A percentile compares a stretch with the other conserved stretches of the same genome.
phyloP scores from a whole-genome alignment of 371 early-diverging fungal species.

The Mortierella sp. region DNA sequence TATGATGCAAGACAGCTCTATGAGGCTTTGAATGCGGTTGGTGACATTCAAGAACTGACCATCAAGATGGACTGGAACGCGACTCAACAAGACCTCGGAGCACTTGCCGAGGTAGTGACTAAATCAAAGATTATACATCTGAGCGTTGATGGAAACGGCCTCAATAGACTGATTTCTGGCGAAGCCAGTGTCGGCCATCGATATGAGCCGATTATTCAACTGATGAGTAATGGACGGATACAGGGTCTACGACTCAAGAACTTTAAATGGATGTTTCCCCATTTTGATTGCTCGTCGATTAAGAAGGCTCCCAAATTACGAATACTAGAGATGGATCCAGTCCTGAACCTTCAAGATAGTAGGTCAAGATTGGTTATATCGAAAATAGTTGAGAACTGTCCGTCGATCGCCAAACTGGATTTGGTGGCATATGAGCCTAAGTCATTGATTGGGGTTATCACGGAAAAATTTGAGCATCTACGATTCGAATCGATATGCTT shows the following conservation, averaged over 20 bases:
- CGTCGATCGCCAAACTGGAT: too few species aligned
- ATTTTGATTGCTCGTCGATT: not conserved
- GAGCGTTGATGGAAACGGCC: not conserved
- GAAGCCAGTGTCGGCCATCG: not conserved
- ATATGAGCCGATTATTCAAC: constrained; percentile 9
- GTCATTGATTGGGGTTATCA: too few species aligned
- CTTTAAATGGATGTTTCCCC: not conserved
- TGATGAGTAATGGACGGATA: not conserved
- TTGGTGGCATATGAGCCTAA: too few species aligned
- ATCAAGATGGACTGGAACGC: constrained; percentile 9
- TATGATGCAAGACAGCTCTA: too few species aligned
- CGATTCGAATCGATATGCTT: too few species aligned
- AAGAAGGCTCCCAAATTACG: not conserved
- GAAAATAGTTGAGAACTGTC: not conserved
- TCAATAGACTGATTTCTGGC: not conserved
- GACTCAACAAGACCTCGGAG: constrained; percentile 12
- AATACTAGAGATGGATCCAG: not conserved
- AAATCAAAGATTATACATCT: constrained; percentile 6
- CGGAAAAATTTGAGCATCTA: too few species aligned
- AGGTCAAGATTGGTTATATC: not conserved
- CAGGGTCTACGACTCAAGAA: not conserved
- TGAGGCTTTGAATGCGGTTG: too few species aligned
- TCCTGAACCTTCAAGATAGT: not conserved
- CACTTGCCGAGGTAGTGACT: not conserved
- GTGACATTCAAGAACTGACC: not conserved